Evolutionary conservation across 2,329 filamentous ascomycete genomes (phyloP).

Genomic region (Ophiostoma quercus): DNA sequence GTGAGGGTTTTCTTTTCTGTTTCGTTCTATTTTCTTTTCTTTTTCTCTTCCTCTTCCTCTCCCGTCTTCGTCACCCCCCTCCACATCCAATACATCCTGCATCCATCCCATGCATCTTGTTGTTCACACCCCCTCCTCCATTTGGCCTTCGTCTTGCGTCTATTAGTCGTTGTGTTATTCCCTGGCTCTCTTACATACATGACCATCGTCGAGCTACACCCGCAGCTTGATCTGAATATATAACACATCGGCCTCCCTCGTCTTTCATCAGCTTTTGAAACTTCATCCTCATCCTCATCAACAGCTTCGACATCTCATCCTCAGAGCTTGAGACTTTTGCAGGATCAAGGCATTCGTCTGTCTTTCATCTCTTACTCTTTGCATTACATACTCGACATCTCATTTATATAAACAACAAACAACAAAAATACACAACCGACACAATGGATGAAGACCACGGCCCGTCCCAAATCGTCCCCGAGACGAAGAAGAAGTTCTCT

Average conservation of each 20-base stretch:
- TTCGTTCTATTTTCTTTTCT: not conserved
- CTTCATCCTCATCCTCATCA: not conserved
- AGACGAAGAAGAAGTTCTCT: slow-evolving; percentile 30
- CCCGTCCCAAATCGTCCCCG: slow-evolving; percentile 46
- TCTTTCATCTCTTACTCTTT: not conserved
- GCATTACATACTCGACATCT: not conserved
- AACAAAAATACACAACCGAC: not conserved
- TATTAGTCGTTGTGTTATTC: not conserved
- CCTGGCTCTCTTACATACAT: not conserved
- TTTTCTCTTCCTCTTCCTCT: not conserved
- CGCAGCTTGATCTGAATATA: slow-evolving; percentile 6
- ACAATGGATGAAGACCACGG: slow-evolving; percentile 54
- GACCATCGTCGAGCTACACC: not conserved
- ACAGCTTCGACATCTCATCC: not conserved
- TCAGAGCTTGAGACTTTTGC: not conserved
- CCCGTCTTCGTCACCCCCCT: slow-evolving; percentile 2
- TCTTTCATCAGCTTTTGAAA: not conserved
- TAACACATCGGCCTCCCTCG: slow-evolving; percentile 13
- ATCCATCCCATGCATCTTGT: not conserved
- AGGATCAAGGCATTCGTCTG: not conserved
- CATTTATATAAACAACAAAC: not conserved
- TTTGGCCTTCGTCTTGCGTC: not conserved
- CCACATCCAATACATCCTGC: not conserved
- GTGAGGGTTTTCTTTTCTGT: slow-evolving; percentile 7
- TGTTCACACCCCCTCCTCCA: not conserved